Evolutionary conservation across 306 rosid genomes (phyloP).

Genomic region (Quercus agrifolia): DNA sequence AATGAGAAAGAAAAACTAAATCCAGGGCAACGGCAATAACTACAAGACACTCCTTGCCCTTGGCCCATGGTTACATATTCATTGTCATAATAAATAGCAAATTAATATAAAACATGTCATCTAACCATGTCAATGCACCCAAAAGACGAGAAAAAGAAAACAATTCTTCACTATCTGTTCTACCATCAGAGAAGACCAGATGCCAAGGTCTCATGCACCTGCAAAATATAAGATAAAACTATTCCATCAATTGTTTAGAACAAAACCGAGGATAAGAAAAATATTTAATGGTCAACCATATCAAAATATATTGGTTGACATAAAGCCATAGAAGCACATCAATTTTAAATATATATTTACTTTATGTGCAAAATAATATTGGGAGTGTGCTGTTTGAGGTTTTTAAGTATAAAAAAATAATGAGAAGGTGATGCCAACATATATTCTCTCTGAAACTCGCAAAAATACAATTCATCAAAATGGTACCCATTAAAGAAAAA

Average conservation of each 20-base stretch:
- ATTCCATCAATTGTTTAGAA: not conserved
- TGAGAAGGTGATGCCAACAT: not conserved
- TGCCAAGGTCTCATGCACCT: constrained; percentile 30
- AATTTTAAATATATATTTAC: not conserved
- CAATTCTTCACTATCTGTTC: constrained; percentile 30
- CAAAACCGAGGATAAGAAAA: not conserved
- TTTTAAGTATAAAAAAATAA: not conserved
- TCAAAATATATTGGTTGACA: not conserved
- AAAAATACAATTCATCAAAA: not conserved
- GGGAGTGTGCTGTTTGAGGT: not conserved
- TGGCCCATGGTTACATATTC: constrained; percentile 13
- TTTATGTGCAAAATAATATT: not conserved
- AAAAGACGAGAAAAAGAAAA: constrained; percentile 17
- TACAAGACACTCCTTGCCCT: constrained; percentile 27
- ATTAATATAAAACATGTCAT: constrained; percentile 29
- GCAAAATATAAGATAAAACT: constrained; percentile 17
- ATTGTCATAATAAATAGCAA: constrained; percentile 28
- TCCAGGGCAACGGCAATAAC: constrained; percentile 31
- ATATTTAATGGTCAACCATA: not conserved
- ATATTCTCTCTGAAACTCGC: not conserved
- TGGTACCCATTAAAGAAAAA: not conserved
- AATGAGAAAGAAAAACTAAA: constrained; percentile 27
- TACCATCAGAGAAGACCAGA: constrained; percentile 33
- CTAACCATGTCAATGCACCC: constrained; percentile 45
- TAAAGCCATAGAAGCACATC: not conserved